phyloP scores from a whole-genome alignment of 148 eudicot genomes.

The Spergularia bocconei region DNA sequence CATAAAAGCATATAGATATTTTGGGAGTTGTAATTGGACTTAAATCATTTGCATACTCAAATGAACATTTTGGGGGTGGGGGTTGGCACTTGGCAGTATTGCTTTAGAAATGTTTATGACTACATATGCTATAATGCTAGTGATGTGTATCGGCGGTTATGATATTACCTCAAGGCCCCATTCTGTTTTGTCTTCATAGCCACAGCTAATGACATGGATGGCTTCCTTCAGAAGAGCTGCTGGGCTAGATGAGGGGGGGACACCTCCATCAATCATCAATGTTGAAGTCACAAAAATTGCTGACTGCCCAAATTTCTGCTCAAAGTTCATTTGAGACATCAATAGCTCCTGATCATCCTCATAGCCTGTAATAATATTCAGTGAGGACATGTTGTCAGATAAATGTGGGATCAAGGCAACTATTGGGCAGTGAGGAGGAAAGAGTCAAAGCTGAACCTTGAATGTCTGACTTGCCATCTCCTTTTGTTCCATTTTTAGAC shows the following conservation, averaged over 20 bases:
- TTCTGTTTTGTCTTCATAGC: constrained; percentile 97
- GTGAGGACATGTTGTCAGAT: constrained; percentile 9
- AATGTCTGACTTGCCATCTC: constrained; percentile 39
- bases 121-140: neutral
- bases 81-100: neutral
- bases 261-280: constrained; percentile 93
- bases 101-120: neutral
- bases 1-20: neutral
- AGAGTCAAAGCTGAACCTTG: constrained; percentile 51
- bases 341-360: constrained; percentile 75
- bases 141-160: neutral
- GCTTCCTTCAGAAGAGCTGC: constrained; percentile 95
- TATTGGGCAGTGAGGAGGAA: neutral
- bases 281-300: constrained; percentile 93
- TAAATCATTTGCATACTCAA: neutral
- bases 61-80: neutral
- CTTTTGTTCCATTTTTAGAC: constrained; percentile 56
- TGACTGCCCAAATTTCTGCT: constrained; percentile 94
- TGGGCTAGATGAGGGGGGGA: constrained; percentile 98
- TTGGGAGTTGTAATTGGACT: neutral
- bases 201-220: constrained; percentile 97
- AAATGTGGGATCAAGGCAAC: constrained; percentile 9
- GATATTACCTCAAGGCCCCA: constrained; percentile 88
- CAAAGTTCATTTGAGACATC: constrained; percentile 91
- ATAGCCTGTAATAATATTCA: constrained; percentile 36